Conservation (phyloP, 176 grass and related monocot genomes). For the Oropetium thomaeum region DNA sequence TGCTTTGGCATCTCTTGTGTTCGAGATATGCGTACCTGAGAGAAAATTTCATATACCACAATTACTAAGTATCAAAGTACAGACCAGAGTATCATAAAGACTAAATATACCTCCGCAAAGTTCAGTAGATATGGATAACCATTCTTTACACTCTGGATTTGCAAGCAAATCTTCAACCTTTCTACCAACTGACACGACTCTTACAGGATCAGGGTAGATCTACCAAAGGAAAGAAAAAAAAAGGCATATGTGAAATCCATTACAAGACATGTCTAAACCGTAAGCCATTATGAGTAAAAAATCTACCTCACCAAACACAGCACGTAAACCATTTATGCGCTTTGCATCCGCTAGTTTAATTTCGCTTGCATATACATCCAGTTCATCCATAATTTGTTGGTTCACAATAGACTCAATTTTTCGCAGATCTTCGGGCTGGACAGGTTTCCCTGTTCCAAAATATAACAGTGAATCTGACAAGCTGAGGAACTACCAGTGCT, state of each 20-base stretch:
- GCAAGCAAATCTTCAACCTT: constrained; percentile 74
- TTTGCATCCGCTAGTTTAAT: constrained; percentile 63
- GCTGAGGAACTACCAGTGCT: not conserved
- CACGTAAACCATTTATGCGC: constrained; percentile 71
- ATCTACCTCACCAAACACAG: constrained; percentile 83
- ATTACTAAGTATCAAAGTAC: constrained; percentile 4
- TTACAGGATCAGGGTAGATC: constrained; percentile 90
- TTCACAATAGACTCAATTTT: constrained; percentile 97
- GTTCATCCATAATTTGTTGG: constrained; percentile 82
- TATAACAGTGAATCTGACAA: not conserved
- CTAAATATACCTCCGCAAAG: constrained; percentile 67
- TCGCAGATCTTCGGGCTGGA: constrained; percentile 82
- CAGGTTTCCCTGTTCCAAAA: constrained; percentile 81
- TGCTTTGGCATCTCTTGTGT: constrained; percentile 76
- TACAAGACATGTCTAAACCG: not conserved
- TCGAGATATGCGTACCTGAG: constrained; percentile 86
- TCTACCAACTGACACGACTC: constrained; percentile 82
- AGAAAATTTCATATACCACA: constrained; percentile 14
- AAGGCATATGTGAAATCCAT: not conserved
- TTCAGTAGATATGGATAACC: constrained; percentile 84
- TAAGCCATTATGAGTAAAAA: constrained; percentile 2
- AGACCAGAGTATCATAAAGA: constrained; percentile 9
- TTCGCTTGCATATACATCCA: constrained; percentile 77
- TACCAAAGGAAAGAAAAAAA: constrained; percentile 7
- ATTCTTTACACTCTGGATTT: constrained; percentile 76